These are phyloP conservation scores for Rubus parviflorus DNA, from an alignment of 306 rosid genomes.

Conservation along the genomic window DNA sequence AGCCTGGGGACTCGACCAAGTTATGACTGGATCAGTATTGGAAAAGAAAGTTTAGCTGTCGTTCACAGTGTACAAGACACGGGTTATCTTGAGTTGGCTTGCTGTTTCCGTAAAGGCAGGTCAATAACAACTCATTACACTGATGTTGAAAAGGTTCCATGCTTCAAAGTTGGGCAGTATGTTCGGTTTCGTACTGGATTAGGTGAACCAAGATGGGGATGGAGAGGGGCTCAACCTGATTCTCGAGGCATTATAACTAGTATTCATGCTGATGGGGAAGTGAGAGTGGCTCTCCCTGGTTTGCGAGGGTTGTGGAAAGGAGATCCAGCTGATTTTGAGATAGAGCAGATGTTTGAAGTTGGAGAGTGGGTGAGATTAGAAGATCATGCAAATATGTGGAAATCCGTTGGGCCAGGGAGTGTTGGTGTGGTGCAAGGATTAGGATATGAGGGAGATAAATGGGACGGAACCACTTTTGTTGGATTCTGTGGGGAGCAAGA, in stretches of 20 bases:
- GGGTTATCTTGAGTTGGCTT: constrained; percentile 88
- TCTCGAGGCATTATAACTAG: constrained; percentile 78
- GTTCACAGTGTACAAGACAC: constrained; percentile 95
- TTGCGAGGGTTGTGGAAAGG: constrained; percentile 88
- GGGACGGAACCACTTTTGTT: constrained; percentile 72
- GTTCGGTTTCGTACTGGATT: constrained; percentile 82
- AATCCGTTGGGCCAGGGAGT: constrained; percentile 78
- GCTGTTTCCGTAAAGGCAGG: constrained; percentile 96
- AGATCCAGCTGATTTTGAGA: constrained; percentile 90
- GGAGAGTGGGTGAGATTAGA: constrained; percentile 94
- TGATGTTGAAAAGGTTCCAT: constrained; percentile 83
- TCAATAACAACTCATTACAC: constrained; percentile 87
- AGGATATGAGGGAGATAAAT: constrained; percentile 71
- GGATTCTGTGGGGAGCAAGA: constrained; percentile 97
- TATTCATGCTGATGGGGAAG: constrained; percentile 94
- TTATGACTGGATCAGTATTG: constrained; percentile 91
- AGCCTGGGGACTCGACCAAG: constrained; percentile 93
- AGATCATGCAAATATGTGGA: constrained; percentile 62
- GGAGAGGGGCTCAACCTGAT: constrained; percentile 86
- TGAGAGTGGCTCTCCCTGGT: constrained; percentile 77
- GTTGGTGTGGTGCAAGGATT: constrained; percentile 93
- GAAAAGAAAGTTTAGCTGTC: constrained; percentile 88
- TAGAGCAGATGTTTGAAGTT: constrained; percentile 75
- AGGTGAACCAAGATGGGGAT: constrained; percentile 92
- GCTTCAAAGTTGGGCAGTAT: constrained; percentile 85